A percentile compares a stretch with the other conserved stretches of the same genome.
These are phyloP conservation scores for Pleoardoris graminearum DNA, from an alignment of 2,329 filamentous ascomycete genomes.

Conservation along the genomic window DNA sequence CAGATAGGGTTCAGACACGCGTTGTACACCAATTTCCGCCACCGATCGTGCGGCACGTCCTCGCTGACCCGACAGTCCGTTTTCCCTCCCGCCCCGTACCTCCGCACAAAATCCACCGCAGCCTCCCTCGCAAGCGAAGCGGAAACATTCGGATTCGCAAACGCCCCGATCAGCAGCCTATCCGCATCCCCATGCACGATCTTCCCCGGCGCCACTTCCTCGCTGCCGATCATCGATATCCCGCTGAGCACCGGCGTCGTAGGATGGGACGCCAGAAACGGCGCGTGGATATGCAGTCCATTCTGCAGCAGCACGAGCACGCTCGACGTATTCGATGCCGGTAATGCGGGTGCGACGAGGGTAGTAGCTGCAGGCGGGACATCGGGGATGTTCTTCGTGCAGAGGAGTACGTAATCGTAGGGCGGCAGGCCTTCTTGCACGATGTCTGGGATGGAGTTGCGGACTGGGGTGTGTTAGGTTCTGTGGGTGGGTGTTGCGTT, in stretches of 20 bases:
- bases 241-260: slow-evolving; percentile 58
- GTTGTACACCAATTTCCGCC: slow-evolving; percentile 58
- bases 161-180: slow-evolving; percentile 55
- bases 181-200: slow-evolving; percentile 60
- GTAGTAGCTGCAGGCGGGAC: slow-evolving; percentile 54
- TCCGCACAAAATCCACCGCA: slow-evolving; percentile 50
- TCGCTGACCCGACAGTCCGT: slow-evolving; percentile 48
- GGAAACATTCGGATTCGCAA: slow-evolving; percentile 45
- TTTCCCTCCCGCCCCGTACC: slow-evolving; percentile 55
- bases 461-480: slow-evolving; percentile 42
- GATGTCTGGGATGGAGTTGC: slow-evolving; percentile 55
- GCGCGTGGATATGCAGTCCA: slow-evolving; percentile 65
- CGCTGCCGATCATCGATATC: slow-evolving; percentile 57
- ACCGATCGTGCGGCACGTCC: slow-evolving; percentile 51
- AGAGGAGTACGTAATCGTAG: slow-evolving; percentile 61
- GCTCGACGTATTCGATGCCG: slow-evolving; percentile 51
- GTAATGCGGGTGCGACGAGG: slow-evolving; percentile 58
- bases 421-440: slow-evolving; percentile 34
- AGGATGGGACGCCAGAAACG: slow-evolving; percentile 56
- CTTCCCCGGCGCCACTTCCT: slow-evolving; percentile 52
- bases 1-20: slow-evolving; percentile 59
- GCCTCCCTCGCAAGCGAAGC: slow-evolving; percentile 19
- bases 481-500: background rate
- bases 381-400: slow-evolving; percentile 64
- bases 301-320: slow-evolving; percentile 64